Evolutionary conservation across 106 monocot genomes (phyloP).

Genomic region (Vanilla planifolia): DNA sequence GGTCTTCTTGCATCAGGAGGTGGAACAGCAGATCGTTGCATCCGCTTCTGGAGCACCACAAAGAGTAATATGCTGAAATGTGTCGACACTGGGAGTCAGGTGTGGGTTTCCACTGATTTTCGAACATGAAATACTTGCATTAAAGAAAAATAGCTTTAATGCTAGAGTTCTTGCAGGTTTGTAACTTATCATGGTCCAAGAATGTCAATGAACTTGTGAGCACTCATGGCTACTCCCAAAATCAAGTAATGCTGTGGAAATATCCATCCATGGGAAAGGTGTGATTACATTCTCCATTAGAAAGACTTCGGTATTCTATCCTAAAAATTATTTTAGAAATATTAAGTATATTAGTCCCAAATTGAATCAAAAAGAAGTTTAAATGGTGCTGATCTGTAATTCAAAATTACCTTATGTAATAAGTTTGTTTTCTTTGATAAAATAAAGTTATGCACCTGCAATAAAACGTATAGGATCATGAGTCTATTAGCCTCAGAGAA

Average conservation of each 20-base stretch:
- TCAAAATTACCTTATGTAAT: too few relatives aligned
- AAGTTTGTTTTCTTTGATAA: too few relatives aligned
- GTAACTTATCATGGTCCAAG: slow-evolving; percentile 89
- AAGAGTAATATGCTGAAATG: slow-evolving; percentile 74
- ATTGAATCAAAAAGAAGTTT: too few relatives aligned
- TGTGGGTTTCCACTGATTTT: background rate
- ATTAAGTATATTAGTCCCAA: too few relatives aligned
- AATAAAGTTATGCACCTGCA: too few relatives aligned
- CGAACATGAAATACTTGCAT: background rate
- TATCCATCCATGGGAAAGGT: slow-evolving; percentile 97
- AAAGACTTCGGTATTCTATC: too few relatives aligned
- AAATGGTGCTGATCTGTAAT: too few relatives aligned
- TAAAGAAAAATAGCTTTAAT: background rate
- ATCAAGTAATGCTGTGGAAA: slow-evolving; percentile 97
- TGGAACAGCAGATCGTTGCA: slow-evolving; percentile 90
- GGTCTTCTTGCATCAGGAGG: slow-evolving; percentile 95
- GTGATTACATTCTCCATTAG: slow-evolving; percentile 4
- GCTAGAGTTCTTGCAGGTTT: slow-evolving; percentile 40
- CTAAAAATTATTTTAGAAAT: too few relatives aligned
- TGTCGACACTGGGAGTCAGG: slow-evolving; percentile 93
- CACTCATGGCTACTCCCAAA: slow-evolving; percentile 97
- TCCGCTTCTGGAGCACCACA: slow-evolving; percentile 94
- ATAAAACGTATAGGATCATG: too few relatives aligned
- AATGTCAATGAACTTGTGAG: slow-evolving; percentile 90
- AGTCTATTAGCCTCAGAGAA: too few relatives aligned